Evolutionary conservation across 768 basidiomycete genomes (phyloP), one percentile per base, ranked within the genome.

Genomic region (Tulasnella sp.): DNA sequence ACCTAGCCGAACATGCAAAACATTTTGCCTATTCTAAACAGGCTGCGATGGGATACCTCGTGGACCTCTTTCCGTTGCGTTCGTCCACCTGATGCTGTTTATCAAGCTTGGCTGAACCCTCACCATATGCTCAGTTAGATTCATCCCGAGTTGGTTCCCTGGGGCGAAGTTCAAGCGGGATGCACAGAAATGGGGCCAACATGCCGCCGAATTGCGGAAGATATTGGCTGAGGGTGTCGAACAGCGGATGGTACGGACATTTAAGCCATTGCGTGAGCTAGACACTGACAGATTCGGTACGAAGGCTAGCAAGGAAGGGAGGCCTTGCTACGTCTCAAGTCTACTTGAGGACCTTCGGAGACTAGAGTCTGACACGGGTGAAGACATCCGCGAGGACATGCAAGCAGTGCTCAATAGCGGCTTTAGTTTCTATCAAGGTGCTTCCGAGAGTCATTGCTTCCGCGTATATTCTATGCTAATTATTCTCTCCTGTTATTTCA

Each of bases 391-490:
- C 48, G 48, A 51, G 5, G 48, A 51, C 48, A 20, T 51, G 48
- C 48, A 51, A 10, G 48, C 48, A 18, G 48, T 51, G 16, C 48
- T 23, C 23, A 23, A 51, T 51, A 51, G 48, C 9, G 48, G 20
- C 48, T 51, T 51, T 51, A 67, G 61, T 32, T 67, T 67, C n/a
- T 67, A 67, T 32, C 61, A 67, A 29, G 61, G 61, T 67, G 61
- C 61, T 7, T 67, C 61, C 32, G 32, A 26, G 32, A 29, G 29
- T 16, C 0, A 7, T 29, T 3, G 6, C 16, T 16, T 11, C n/a
- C n/a, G 32, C 5, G 9, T 5, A 11, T 16, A 67, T 6, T n/a
- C 0, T 16, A 29, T 29, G 1, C 61, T 32, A 3, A 32, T 11
- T 29, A 5, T 26, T 32, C 13, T 67, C 61, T 32, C 61, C 23